A percentile compares a stretch with the other conserved stretches of the same genome.
Conservation (phyloP, 1,139 yeast species). For the Tardiomyces depauwii region DNA sequence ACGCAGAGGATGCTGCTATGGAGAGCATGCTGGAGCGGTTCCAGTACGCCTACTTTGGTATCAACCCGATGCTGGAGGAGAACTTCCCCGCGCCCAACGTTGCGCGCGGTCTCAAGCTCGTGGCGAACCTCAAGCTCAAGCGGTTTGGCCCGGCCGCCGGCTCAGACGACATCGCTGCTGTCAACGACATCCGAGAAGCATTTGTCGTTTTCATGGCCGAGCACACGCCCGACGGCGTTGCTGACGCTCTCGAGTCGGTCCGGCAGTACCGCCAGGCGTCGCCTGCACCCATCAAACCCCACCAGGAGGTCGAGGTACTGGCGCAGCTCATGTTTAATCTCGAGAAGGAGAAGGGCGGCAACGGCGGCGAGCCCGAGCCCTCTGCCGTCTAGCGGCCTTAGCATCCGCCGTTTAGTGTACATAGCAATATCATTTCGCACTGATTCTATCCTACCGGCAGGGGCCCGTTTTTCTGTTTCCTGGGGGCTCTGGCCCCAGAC, state of each 20-base stretch:
- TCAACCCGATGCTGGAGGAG: conserved; percentile 41
- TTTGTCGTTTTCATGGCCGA: conserved; percentile 38
- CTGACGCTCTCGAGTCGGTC: conserved; percentile 46
- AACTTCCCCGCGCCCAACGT: conserved; percentile 48
- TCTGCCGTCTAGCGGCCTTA: background rate
- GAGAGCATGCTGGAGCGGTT: conserved; percentile 65
- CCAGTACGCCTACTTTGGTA: conserved; percentile 74
- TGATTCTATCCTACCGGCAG: too few species aligned
- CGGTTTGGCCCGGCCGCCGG: conserved; percentile 27
- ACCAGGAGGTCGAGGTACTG: background rate
- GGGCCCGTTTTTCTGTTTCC: too few species aligned
- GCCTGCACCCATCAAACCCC: background rate
- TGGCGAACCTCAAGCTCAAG: conserved; percentile 55
- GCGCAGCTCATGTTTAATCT: conserved; percentile 4
- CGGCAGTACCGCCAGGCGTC: conserved; percentile 23
- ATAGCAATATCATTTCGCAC: background rate
- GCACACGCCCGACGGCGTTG: conserved; percentile 33
- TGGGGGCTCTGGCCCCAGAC: too few species aligned
- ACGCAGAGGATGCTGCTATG: conserved; percentile 45
- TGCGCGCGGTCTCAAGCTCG: conserved; percentile 53
- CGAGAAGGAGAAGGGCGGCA: conserved; percentile 6
- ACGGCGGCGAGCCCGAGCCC: background rate
- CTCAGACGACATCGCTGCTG: conserved; percentile 14
- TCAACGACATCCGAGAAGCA: conserved; percentile 39
- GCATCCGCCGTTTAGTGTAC: background rate